Evolutionary conservation across 1,284 basidiomycete genomes (phyloP).

Genomic region (Leccinum colubrinum): DNA sequence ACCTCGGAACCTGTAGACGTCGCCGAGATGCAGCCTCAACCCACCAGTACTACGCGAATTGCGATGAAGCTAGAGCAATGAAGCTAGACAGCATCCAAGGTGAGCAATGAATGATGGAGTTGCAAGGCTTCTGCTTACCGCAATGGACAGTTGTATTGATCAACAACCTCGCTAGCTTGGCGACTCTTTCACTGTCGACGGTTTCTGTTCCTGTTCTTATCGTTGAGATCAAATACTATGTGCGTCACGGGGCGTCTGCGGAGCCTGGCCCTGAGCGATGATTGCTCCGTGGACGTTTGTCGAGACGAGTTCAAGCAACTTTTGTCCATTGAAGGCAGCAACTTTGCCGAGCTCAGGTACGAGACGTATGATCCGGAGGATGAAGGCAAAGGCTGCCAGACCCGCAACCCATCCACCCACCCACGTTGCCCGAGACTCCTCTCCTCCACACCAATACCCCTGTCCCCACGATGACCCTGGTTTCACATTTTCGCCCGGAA

Average conservation of each 20-base stretch:
- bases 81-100: constrained; percentile 89
- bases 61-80: constrained; percentile 41
- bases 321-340: constrained; percentile 92
- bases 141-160: constrained; percentile 70
- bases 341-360: constrained; percentile 94
- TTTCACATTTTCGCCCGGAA: no score
- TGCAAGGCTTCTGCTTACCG: constrained; percentile 8
- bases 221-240: constrained; percentile 71
- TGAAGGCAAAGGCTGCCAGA: constrained; percentile 32
- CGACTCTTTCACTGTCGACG: constrained; percentile 89
- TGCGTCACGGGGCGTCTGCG: constrained; percentile 85
- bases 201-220: constrained; percentile 81
- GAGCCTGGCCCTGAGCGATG: constrained; percentile 83
- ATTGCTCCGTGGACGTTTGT: constrained; percentile 55
- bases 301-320: constrained; percentile 83
- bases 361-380: constrained; percentile 85
- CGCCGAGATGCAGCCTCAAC: constrained; percentile 15
- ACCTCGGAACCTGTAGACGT: constrained; percentile 13
- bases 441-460: no score
- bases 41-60: constrained; percentile 73
- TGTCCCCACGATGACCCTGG: no score
- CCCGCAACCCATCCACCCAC: no score
- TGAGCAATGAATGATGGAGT: constrained; percentile 28
- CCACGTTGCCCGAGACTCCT: no score
- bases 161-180: constrained; percentile 72